A percentile compares a stretch with the other conserved stretches of the same genome.
Conservation (phyloP, 1,284 basidiomycete genomes). For the Microbotryomycetes sp. region DNA sequence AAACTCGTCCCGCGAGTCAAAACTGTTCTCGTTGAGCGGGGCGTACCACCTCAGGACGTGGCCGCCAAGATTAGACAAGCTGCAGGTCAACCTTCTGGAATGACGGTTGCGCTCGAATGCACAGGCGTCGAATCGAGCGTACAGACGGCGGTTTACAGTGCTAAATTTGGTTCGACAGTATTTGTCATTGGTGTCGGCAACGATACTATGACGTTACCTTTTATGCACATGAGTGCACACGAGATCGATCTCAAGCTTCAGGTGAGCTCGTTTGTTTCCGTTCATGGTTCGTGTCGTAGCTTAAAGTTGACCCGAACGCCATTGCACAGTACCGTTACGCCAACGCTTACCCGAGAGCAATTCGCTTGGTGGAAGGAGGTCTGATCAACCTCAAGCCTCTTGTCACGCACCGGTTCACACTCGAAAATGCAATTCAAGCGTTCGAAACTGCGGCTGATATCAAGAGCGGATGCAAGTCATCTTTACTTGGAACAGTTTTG, state of each 20-base stretch:
- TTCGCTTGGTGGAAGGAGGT: slow-evolving; percentile 58
- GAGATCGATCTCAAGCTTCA: slow-evolving; percentile 49
- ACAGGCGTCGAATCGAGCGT: slow-evolving; percentile 84
- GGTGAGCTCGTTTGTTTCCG: too few relatives aligned
- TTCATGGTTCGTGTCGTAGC: slow-evolving; percentile 13
- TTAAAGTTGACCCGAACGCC: not conserved
- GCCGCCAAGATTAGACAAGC: slow-evolving; percentile 39
- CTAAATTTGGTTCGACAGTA: not conserved
- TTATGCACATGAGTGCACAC: slow-evolving; percentile 48
- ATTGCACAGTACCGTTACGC: slow-evolving; percentile 9
- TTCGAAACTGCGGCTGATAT: slow-evolving; percentile 70
- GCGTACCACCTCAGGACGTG: slow-evolving; percentile 36
- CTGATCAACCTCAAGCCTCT: slow-evolving; percentile 80
- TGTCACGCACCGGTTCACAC: slow-evolving; percentile 73
- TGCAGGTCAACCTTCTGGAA: slow-evolving; percentile 34
- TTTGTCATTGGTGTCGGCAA: slow-evolving; percentile 52
- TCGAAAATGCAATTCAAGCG: slow-evolving; percentile 66
- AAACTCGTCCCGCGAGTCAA: slow-evolving; percentile 46
- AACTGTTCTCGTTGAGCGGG: slow-evolving; percentile 42
- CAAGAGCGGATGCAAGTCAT: slow-evolving; percentile 33
- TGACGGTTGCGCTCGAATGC: slow-evolving; percentile 57
- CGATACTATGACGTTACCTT: slow-evolving; percentile 33
- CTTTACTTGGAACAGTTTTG: too few relatives aligned
- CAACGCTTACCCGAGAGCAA: slow-evolving; percentile 20
- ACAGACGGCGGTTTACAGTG: slow-evolving; percentile 61